Base-by-base conservation (phyloP, 495 filamentous ascomycete species). In the Elasticomyces elasticus region DNA sequence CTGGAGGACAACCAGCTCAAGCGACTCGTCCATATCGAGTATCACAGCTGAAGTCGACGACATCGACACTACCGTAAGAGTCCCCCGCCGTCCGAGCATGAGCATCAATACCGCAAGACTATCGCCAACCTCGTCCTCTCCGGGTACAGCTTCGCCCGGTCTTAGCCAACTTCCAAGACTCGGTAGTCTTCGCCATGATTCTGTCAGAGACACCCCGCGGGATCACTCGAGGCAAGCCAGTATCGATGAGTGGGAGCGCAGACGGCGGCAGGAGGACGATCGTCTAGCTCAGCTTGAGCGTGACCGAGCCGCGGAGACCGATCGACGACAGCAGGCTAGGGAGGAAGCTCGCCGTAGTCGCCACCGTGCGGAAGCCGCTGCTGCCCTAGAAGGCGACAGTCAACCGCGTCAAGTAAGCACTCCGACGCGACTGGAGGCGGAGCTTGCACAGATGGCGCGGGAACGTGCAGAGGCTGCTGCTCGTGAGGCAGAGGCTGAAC, bases 261-360 rank as follows among this genome's bases (percentile, higher is more conserved):
- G 28, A 22, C 45, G 24, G 33, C 44, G 5, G 2, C 15, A 9
- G 22, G 54, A 52, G 30, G 55, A 58, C n/a, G 40, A 52, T 1
- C 55, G 41, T 3, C 55, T 52, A 31, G 55, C 55, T 15, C 55
- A 31, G 12, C 15, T 58, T n/a, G 55, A 58, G 40, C 55, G 55
- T 5, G 49, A 52, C 17, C n/a, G 49, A 12, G 10, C 47, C 6
- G 55, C 49, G 0, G 55, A 51, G 20, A 43, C 55, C 10, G 49
- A 52, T 6, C 48, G 55, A 1, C 55, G 55, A 13, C 55, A 58
- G 41, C 20, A 51, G 31, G 48, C 54, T 24, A 50, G 33, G 6
- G 31, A 28, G 11, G 23, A 49, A 10, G 3, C 41, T 9, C 26
- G 42, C 11, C 28, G 46, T 27, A 47, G 51, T 13, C 45, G 54